Conservation (phyloP, 768 basidiomycete species). For the Megacollybia marginata region DNA sequence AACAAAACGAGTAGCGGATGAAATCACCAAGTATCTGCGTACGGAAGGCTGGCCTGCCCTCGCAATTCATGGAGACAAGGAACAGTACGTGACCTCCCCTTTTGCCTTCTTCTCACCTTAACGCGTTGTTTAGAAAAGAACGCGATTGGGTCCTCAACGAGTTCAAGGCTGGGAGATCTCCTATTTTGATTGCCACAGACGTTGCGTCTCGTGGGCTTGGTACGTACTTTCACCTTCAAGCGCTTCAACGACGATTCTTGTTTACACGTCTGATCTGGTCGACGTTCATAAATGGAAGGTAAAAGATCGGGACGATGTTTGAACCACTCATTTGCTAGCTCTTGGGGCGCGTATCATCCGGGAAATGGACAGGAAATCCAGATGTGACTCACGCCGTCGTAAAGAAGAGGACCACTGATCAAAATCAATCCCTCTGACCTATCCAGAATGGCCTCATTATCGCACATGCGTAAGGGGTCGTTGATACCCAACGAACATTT, state of each 20-base stretch:
- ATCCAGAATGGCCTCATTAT: conserved; percentile 21
- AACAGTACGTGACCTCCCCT: conserved; percentile 60
- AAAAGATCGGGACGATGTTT: conserved; percentile 3
- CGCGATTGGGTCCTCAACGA: conserved; percentile 99
- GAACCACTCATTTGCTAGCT: conserved; percentile 6
- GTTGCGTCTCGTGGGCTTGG: conserved; percentile 99
- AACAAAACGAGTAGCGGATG: conserved; percentile 96
- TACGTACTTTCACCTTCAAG: conserved; percentile 59
- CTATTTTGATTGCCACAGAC: conserved; percentile 97
- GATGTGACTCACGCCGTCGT: conserved; percentile 9
- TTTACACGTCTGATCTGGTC: conserved; percentile 12
- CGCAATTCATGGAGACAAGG: conserved; percentile 99
- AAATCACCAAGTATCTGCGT: conserved; percentile 95
- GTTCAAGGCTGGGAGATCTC: conserved; percentile 96
- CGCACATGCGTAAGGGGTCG: conserved; percentile 13
- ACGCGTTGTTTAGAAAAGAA: conserved; percentile 56
- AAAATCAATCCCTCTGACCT: conserved; percentile 33
- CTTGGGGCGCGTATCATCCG: conserved; percentile 31
- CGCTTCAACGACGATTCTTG: conserved; percentile 27
- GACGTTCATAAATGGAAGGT: background rate
- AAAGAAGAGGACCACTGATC: conserved; percentile 26
- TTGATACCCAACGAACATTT: conserved; percentile 35
- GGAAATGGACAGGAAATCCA: conserved; percentile 27
- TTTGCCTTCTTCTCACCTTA: conserved; percentile 1
- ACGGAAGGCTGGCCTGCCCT: conserved; percentile 99